Evolutionary conservation across 495 filamentous ascomycete species (phyloP).

Genomic region (Cairneyella variabilis): DNA sequence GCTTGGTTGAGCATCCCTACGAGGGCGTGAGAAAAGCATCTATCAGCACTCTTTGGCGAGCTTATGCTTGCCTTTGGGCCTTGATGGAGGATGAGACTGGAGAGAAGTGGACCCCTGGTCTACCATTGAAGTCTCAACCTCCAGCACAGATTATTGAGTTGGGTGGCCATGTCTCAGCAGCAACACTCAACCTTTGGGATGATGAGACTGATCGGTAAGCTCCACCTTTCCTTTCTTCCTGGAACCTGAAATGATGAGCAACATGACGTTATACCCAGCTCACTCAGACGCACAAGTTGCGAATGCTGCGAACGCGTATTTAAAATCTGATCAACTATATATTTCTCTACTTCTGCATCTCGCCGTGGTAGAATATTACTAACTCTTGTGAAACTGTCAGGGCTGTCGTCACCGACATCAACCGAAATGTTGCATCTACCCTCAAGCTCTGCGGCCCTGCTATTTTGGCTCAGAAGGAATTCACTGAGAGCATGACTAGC

Average conservation of each 20-base stretch:
- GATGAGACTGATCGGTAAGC: conserved; percentile 91
- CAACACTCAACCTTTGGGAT: conserved; percentile 78
- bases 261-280: conserved; percentile 95
- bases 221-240: conserved; percentile 18
- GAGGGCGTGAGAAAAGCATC: conserved; percentile 92
- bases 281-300: conserved; percentile 88
- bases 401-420: conserved; percentile 89
- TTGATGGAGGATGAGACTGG: conserved; percentile 75
- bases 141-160: conserved; percentile 76
- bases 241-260: conserved; percentile 69
- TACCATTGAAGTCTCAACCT: conserved; percentile 77
- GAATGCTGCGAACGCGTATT: conserved; percentile 88
- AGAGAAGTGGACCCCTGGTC: conserved; percentile 81
- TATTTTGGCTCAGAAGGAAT: conserved; percentile 66
- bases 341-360: neutral
- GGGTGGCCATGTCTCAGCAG: conserved; percentile 78
- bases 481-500: conserved; percentile 59
- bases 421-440: conserved; percentile 88
- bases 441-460: conserved; percentile 89
- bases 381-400: conserved; percentile 46
- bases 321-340: conserved; percentile 36
- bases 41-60: conserved; percentile 85
- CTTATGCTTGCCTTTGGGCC: conserved; percentile 87
- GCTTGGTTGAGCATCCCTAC: conserved; percentile 80
- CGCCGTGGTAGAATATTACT: conserved; percentile 22